Evolutionary conservation across 78 protist genomes (phyloP).

Genomic region (Creolimax fragrantissima): DNA sequence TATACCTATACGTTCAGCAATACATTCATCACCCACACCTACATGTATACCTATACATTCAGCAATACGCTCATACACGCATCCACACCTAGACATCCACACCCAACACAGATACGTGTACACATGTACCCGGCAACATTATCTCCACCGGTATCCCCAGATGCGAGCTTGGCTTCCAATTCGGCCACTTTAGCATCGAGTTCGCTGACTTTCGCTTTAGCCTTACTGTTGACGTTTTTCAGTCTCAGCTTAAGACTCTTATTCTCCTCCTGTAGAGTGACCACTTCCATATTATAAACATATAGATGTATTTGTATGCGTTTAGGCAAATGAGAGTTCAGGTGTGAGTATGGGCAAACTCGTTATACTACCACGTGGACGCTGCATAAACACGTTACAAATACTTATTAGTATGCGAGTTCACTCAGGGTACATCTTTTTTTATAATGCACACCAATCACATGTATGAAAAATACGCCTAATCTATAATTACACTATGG

Average conservation of each 20-base stretch:
- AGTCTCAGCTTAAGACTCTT: neutral
- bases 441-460: too few relatives aligned
- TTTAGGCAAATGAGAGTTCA: too few relatives aligned
- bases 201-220: neutral
- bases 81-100: neutral
- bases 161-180: neutral
- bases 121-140: neutral
- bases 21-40: neutral
- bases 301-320: neutral
- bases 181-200: neutral
- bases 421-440: too few relatives aligned
- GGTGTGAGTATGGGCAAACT: too few relatives aligned
- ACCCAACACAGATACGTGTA: neutral
- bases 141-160: neutral
- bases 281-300: neutral
- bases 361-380: too few relatives aligned
- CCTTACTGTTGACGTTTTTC: neutral
- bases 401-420: too few relatives aligned
- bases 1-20: neutral
- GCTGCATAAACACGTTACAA: too few relatives aligned
- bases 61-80: neutral
- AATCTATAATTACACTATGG: too few relatives aligned
- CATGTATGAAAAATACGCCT: too few relatives aligned
- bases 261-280: neutral
- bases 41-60: neutral